These are phyloP conservation scores for Polyporus tsugae DNA, from an alignment of 1,284 basidiomycete genomes.

Conservation along the genomic window DNA sequence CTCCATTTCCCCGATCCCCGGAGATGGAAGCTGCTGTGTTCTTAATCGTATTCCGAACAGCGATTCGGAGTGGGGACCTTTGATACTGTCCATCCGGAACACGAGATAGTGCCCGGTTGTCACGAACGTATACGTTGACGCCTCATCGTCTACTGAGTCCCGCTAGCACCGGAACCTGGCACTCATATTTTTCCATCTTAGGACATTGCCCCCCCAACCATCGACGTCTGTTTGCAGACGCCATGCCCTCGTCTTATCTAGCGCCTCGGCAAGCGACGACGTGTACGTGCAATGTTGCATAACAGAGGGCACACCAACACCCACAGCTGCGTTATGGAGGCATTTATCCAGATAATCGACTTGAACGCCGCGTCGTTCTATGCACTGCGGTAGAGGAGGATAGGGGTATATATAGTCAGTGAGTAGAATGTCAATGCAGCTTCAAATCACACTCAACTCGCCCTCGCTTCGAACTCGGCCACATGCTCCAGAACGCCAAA, in stretches of 20 bases:
- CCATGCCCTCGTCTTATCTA: neutral
- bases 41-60: neutral
- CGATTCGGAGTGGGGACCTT: neutral
- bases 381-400: neutral
- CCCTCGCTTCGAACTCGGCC: neutral
- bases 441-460: neutral
- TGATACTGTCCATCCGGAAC: neutral
- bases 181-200: neutral
- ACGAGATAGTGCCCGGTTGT: neutral
- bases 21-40: neutral
- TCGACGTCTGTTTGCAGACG: neutral
- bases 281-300: neutral
- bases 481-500: conserved; percentile 20
- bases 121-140: neutral
- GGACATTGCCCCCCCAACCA: neutral
- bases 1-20: neutral
- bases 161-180: neutral
- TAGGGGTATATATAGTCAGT: neutral
- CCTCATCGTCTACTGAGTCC: neutral
- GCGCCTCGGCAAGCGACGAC: neutral
- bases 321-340: neutral
- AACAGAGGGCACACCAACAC: neutral
- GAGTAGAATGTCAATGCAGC: neutral
- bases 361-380: neutral
- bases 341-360: neutral